Percentiles rank a stretch among this genome's conserved stretches.
Conservation (phyloP, 164 flowering plant genomes). For the Hamamelis virginiana region DNA sequence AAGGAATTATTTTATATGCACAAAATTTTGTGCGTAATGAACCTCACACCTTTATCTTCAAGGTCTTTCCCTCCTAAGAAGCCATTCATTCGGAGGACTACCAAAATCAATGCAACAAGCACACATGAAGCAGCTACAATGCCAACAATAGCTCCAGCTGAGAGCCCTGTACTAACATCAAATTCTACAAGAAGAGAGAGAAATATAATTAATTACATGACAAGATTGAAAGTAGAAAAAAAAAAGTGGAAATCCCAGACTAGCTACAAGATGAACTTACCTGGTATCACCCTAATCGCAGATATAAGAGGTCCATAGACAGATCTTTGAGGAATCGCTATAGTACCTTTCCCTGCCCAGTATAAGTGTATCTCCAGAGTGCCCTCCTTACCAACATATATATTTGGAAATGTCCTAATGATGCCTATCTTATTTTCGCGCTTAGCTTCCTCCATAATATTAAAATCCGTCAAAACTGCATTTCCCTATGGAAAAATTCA, state of each 20-base stretch:
- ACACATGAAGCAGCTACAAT: slow-evolving; percentile 51
- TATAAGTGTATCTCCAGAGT: slow-evolving; percentile 74
- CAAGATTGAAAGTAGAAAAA: background rate
- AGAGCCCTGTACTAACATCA: slow-evolving; percentile 17
- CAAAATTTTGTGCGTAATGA: background rate
- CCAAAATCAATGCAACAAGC: slow-evolving; percentile 31
- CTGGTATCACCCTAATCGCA: slow-evolving; percentile 73
- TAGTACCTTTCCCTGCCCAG: slow-evolving; percentile 89
- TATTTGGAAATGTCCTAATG: slow-evolving; percentile 25
- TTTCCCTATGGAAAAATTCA: slow-evolving; percentile 11
- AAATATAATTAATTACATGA: background rate
- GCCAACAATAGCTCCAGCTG: slow-evolving; percentile 32
- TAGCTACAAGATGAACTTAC: slow-evolving; percentile 43
- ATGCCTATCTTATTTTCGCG: slow-evolving; percentile 48
- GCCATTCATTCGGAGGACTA: slow-evolving; percentile 45
- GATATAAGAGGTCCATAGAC: slow-evolving; percentile 87
- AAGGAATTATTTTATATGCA: too few relatives aligned
- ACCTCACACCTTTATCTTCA: slow-evolving; percentile 61
- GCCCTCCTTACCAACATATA: slow-evolving; percentile 41
- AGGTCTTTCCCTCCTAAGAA: slow-evolving; percentile 47
- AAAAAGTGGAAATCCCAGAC: background rate
- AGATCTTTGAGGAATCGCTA: slow-evolving; percentile 58
- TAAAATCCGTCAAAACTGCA: slow-evolving; percentile 41
- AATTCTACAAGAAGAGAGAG: background rate
- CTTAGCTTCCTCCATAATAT: slow-evolving; percentile 56